Evolutionary conservation across 495 filamentous ascomycete species (phyloP).

Genomic region (Lophium mytilinum): DNA sequence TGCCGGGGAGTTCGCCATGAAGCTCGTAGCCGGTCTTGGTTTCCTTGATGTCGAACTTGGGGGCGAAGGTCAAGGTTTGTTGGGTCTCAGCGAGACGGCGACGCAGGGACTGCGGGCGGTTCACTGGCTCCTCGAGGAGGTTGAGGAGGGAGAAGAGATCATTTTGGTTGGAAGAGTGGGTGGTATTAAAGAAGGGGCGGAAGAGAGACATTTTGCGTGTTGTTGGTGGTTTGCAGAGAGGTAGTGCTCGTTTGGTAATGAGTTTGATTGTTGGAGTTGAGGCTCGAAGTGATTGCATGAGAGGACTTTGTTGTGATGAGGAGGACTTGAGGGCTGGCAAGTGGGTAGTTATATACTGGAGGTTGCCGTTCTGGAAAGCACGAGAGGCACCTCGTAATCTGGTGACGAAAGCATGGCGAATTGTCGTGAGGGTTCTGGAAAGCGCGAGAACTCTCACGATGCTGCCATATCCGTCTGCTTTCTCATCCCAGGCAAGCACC

Average conservation of each 20-base stretch:
- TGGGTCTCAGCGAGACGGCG: conserved; percentile 6
- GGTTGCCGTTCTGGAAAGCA: conserved; percentile 12
- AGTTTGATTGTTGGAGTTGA: conserved; percentile 12
- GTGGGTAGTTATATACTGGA: conserved; percentile 16
- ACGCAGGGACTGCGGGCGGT: not conserved
- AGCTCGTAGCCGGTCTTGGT: conserved; percentile 61
- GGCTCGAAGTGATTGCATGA: conserved; percentile 19
- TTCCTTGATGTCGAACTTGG: conserved; percentile 78
- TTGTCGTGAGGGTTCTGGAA: not conserved
- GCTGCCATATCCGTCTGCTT: not conserved
- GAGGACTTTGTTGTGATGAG: conserved; percentile 7
- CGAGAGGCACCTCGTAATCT: not conserved
- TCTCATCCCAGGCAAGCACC: not conserved
- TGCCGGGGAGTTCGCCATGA: conserved; percentile 80
- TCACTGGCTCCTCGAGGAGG: conserved; percentile 12
- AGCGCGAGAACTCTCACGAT: not conserved
- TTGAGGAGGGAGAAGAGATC: conserved; percentile 35
- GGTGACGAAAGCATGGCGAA: not conserved
- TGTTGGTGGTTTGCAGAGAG: not conserved
- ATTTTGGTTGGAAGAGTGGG: conserved; percentile 72
- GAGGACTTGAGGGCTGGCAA: not conserved
- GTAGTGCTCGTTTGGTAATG: conserved; percentile 14
- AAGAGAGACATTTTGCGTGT: conserved; percentile 58
- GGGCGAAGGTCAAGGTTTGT: conserved; percentile 46
- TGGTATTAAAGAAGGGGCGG: conserved; percentile 50